Percentiles rank a stretch among this genome's conserved stretches.
These are phyloP conservation scores for Eutreptiella sp. DNA, from an alignment of 208 protist species.

Conservation along the genomic window DNA sequence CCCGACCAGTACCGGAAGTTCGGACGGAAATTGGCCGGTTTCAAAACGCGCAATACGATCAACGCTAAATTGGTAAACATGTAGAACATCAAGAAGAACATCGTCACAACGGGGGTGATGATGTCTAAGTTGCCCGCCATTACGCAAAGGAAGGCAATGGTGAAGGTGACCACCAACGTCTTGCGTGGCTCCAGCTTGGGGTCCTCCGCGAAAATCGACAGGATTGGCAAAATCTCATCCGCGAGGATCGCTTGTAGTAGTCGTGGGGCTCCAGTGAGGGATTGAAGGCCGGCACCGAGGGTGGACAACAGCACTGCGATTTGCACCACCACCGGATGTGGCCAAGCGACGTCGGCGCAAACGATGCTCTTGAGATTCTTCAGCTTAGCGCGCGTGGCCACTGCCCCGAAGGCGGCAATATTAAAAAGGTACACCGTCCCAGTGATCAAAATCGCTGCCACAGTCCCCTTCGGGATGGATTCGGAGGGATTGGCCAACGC, in stretches of 20 bases:
- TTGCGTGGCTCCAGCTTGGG: slow-evolving; percentile 27
- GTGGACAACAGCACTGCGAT: slow-evolving; percentile 35
- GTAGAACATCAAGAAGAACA: slow-evolving; percentile 44
- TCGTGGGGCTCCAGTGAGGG: slow-evolving; percentile 46
- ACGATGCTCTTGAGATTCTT: slow-evolving; percentile 33
- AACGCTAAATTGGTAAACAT: slow-evolving; percentile 35
- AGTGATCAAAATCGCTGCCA: slow-evolving; percentile 41
- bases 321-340: slow-evolving; percentile 32
- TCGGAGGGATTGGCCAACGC: slow-evolving; percentile 47
- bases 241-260: slow-evolving; percentile 41
- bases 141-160: slow-evolving; percentile 33
- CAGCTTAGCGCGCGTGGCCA: slow-evolving; percentile 29
- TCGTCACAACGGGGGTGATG: slow-evolving; percentile 44
- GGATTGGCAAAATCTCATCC: slow-evolving; percentile 47
- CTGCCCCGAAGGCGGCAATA: slow-evolving; percentile 35
- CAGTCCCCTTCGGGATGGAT: slow-evolving; percentile 53
- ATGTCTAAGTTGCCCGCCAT: slow-evolving; percentile 42
- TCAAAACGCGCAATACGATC: slow-evolving; percentile 34
- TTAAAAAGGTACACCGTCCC: slow-evolving; percentile 43
- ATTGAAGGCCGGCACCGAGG: slow-evolving; percentile 32
- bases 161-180: slow-evolving; percentile 38
- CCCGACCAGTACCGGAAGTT: slow-evolving; percentile 39
- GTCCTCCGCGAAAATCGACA: slow-evolving; percentile 27
- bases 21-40: slow-evolving; percentile 36
- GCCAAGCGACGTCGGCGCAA: slow-evolving; percentile 13